Evolutionary conservation across 225 moss, liverwort and hornwort genomes (phyloP).

Genomic region (Ulota crispa): DNA sequence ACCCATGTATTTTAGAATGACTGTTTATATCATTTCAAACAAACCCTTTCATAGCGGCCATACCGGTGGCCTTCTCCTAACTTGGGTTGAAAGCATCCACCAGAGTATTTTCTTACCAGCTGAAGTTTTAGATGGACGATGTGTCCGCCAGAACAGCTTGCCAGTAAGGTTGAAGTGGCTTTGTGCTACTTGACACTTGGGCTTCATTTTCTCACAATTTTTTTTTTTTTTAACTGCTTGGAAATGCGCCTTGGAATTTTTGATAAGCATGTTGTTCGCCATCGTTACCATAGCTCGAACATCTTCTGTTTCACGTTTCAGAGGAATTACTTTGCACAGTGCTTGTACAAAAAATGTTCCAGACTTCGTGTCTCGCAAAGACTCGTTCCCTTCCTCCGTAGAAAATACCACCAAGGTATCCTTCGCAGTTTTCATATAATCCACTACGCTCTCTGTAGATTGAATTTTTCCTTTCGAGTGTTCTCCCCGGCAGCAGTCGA

Average conservation of each 20-base stretch:
- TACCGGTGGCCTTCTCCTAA: neutral
- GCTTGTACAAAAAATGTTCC: conserved; percentile 30
- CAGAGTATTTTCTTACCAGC: conserved; percentile 24
- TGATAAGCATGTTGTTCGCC: conserved; percentile 22
- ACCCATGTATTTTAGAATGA: neutral
- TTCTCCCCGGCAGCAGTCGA: conserved; percentile 41
- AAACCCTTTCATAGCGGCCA: neutral
- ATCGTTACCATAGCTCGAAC: conserved; percentile 22
- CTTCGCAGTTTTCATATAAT: conserved; percentile 9
- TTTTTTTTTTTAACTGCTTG: neutral
- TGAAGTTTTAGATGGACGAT: neutral
- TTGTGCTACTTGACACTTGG: conserved; percentile 20
- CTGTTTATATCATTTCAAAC: neutral
- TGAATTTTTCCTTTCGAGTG: neutral
- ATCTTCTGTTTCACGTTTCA: conserved; percentile 24
- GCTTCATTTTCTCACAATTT: neutral
- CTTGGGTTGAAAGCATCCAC: neutral
- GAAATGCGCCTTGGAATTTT: neutral
- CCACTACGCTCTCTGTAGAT: conserved; percentile 24
- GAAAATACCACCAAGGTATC: conserved; percentile 40
- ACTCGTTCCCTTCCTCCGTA: conserved; percentile 44
- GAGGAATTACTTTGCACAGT: neutral
- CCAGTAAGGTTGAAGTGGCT: conserved; percentile 29
- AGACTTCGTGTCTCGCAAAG: neutral
- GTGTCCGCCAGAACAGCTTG: conserved; percentile 36